These are phyloP conservation scores for Apophysomyces sp. DNA, from an alignment of 371 early-diverging fungal genomes.

Conservation along the genomic window DNA sequence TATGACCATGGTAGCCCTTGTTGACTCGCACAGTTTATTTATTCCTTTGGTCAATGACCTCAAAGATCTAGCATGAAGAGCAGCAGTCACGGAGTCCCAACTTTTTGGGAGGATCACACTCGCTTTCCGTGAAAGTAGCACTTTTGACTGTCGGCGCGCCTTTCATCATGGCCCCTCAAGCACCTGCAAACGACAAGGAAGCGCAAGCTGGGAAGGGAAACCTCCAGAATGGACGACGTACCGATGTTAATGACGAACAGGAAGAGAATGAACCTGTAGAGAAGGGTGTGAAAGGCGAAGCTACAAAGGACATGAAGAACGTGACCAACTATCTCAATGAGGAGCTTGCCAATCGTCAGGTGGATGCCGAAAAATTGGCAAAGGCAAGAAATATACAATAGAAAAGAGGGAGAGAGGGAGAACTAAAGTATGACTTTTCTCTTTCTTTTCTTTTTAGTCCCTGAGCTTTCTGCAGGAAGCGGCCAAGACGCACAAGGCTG, in stretches of 20 bases:
- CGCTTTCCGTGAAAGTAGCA: too few relatives aligned
- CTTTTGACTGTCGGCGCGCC: too few relatives aligned
- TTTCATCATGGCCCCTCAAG: neutral
- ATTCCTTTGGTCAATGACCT: too few relatives aligned
- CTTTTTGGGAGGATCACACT: too few relatives aligned
- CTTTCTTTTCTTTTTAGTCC: conserved; percentile 19
- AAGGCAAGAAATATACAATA: conserved; percentile 20
- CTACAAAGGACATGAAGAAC: conserved; percentile 46
- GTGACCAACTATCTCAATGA: conserved; percentile 43
- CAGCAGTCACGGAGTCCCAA: too few relatives aligned
- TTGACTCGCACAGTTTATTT: too few relatives aligned
- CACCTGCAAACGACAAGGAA: neutral
- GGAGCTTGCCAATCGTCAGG: conserved; percentile 30
- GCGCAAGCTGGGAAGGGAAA: neutral
- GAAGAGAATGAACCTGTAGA: conserved; percentile 30
- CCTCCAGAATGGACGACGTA: neutral
- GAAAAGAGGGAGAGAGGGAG: neutral
- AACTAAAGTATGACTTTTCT: neutral
- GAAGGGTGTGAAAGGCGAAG: conserved; percentile 42
- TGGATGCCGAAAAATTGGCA: conserved; percentile 38
- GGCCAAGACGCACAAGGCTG: conserved; percentile 27
- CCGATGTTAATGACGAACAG: conserved; percentile 25
- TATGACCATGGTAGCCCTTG: too few relatives aligned
- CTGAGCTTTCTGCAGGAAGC: conserved; percentile 37
- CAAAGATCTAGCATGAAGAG: too few relatives aligned